Evolutionary conservation across 108 stramenopile species (phyloP), one percentile per base, ranked within the genome.

Genomic region (Pseudonitzschia multiseries): DNA sequence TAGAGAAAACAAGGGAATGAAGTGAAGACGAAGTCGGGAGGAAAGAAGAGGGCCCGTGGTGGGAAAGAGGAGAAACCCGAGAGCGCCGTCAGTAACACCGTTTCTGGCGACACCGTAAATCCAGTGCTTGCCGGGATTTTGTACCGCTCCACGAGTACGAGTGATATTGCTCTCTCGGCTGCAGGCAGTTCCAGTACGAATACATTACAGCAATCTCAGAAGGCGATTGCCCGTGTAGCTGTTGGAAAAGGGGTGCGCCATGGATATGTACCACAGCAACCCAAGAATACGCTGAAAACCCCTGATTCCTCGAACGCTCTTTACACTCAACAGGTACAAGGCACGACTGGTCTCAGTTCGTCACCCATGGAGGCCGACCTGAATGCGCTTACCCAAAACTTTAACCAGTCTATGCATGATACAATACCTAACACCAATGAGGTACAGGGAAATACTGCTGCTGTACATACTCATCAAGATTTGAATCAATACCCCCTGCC

Each of bases 331-430:
- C 66, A 40, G 36, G 71, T 40, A 13, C 31, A 68, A 14, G 74
- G 70, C 48, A 60, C 57, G 20, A 27, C 24, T 59, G 40, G 15
- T 36, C 44, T 41, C 24, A 41, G 53, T 41, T n/a, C 70, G 12
- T 10, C 52, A 32, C 41, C 53, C 0, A 75, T 87, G 2, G 77
- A 86, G 53, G 75, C 42, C 44, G 80, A 83, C 61, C 60, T 90
- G 27, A 84, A 78, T 46, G 86, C 89, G 28, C 56, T 90, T 24
- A 84, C 77, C 26, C 80, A 74, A 67, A 90, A 90, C 60, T 93
- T 79, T 63, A 64, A 77, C 41, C 79, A 73, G 36, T 81, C 83
- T 8, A 26, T 83, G 27, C 43, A 73, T 4, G 33, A 40, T 20
- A n/a, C 61, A 62, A 62, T 41, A 31, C 27, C 9, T 3, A 62